These are phyloP conservation scores for Cladophialophora exuberans DNA, from an alignment of 2,329 filamentous ascomycete species.

Conservation along the genomic window DNA sequence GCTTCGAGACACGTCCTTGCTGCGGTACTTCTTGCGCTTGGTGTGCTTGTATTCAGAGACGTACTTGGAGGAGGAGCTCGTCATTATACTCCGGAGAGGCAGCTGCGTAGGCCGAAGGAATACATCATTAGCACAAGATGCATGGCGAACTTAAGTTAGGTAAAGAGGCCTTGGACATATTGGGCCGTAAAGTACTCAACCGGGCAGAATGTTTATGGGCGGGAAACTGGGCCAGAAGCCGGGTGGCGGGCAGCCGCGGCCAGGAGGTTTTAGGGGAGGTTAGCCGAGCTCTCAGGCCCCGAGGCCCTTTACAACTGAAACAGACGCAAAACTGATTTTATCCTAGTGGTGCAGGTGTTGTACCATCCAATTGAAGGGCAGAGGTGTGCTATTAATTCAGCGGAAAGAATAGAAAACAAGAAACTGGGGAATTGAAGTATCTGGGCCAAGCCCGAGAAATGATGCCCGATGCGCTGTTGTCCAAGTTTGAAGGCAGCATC, in stretches of 20 bases:
- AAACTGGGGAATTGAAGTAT: no score
- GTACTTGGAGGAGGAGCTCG: slow-evolving; percentile 11
- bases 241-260: neutral
- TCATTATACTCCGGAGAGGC: slow-evolving; percentile 28
- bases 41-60: slow-evolving; percentile 14
- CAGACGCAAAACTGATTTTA: no score
- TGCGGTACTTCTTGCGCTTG: slow-evolving; percentile 23
- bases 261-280: neutral
- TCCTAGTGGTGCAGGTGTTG: no score
- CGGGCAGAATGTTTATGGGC: slow-evolving; percentile 1
- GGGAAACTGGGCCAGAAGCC: neutral
- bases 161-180: neutral
- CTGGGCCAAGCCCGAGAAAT: no score
- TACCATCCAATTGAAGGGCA: no score
- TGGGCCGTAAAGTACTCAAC: neutral
- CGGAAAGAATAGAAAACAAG: no score
- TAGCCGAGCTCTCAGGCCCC: slow-evolving; percentile 16
- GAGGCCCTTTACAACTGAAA: no score
- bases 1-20: slow-evolving; percentile 21
- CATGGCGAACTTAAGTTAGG: slow-evolving; percentile 6
- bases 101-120: neutral
- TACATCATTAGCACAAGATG: slow-evolving; percentile 22
- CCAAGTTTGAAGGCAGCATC: no score
- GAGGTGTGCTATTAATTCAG: no score
- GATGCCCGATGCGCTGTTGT: no score